Conservation (phyloP, 1,139 yeast genomes). For the Kazachstania sp. region DNA sequence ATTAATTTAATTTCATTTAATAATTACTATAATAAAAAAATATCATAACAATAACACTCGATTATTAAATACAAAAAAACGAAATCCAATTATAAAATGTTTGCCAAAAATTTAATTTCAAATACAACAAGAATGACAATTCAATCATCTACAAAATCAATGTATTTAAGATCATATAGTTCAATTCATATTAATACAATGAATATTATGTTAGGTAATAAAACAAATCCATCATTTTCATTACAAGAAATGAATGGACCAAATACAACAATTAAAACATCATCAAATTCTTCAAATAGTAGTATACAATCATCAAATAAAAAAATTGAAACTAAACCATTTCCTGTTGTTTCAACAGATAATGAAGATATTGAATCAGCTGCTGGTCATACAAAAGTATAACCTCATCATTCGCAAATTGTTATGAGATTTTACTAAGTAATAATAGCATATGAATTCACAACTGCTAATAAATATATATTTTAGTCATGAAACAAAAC, state of each 20-base stretch:
- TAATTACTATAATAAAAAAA: not conserved
- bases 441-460: no score
- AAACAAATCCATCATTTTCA: not conserved
- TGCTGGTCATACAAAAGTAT: constrained; percentile 15
- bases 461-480: no score
- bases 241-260: not conserved
- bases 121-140: not conserved
- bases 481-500: no score
- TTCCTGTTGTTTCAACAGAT: constrained; percentile 13
- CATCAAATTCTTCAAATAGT: not conserved
- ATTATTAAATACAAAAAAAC: not conserved
- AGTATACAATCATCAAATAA: not conserved
- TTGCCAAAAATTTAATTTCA: not conserved
- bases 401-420: not conserved
- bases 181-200: constrained; percentile 6
- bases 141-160: not conserved
- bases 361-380: constrained; percentile 17
- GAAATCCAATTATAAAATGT: not conserved
- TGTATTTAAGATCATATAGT: constrained; percentile 5
- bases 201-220: constrained; percentile 3
- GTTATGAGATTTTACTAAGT: not conserved
- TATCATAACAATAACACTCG: no score
- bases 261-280: not conserved
- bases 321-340: constrained; percentile 7
- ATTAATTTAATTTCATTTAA: not conserved